Percentiles rank a stretch among this genome's conserved stretches.
Evolutionary conservation across 1,139 yeast species (phyloP).

Genomic region (Pichia sp.): DNA sequence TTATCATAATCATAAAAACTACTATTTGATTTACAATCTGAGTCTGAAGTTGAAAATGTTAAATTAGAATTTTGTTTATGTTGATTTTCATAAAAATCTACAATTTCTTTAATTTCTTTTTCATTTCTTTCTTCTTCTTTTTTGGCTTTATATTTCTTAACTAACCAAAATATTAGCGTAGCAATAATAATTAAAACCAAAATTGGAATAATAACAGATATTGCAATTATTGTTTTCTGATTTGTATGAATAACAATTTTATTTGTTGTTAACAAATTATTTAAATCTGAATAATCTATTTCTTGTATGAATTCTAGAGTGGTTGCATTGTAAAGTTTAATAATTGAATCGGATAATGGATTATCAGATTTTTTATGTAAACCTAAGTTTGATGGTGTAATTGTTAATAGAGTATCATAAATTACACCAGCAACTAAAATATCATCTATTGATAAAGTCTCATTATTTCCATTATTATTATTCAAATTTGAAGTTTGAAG

Average conservation of each 20-base stretch:
- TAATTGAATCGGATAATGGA: slow-evolving; percentile 17
- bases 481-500: slow-evolving; percentile 13
- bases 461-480: slow-evolving; percentile 16
- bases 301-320: slow-evolving; percentile 22
- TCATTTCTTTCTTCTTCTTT: slow-evolving; percentile 27
- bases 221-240: slow-evolving; percentile 25
- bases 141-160: slow-evolving; percentile 23
- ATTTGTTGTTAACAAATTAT: background rate
- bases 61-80: slow-evolving; percentile 17
- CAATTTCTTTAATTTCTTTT: slow-evolving; percentile 26
- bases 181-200: slow-evolving; percentile 23
- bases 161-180: slow-evolving; percentile 19
- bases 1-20: slow-evolving; percentile 11
- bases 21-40: slow-evolving; percentile 15
- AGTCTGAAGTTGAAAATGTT: slow-evolving; percentile 21
- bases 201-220: slow-evolving; percentile 29
- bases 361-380: slow-evolving; percentile 5
- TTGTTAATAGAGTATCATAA: slow-evolving; percentile 35
- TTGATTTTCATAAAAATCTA: slow-evolving; percentile 28
- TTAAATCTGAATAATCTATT: slow-evolving; percentile 24
- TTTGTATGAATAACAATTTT: slow-evolving; percentile 14
- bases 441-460: slow-evolving; percentile 12
- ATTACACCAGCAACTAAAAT: slow-evolving; percentile 36
- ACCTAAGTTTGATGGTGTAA: slow-evolving; percentile 13
- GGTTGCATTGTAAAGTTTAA: slow-evolving; percentile 29